phyloP scores from a whole-genome alignment of 169 alveolate genomes.

The Plasmodium fragile region DNA sequence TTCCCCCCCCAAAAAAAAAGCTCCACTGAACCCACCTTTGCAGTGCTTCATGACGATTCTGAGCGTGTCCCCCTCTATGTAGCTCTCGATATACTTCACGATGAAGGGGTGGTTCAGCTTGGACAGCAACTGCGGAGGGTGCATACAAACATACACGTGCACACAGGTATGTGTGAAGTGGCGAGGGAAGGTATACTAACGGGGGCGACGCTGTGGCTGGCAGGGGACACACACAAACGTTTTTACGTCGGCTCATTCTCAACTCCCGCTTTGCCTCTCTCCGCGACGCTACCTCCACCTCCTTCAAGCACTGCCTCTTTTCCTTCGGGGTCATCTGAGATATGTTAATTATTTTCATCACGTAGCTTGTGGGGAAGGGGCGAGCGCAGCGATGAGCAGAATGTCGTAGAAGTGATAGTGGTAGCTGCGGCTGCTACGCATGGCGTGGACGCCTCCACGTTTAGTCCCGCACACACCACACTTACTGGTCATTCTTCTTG shows the following conservation, averaged over 20 bases:
- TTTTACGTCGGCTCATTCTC: not conserved
- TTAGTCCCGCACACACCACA: not conserved
- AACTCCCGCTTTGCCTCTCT: slow-evolving; percentile 1
- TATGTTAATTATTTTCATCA: slow-evolving; percentile 81
- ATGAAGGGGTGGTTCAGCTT: slow-evolving; percentile 88
- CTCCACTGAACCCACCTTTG: slow-evolving; percentile 85
- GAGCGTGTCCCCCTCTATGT: slow-evolving; percentile 89
- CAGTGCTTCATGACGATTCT: slow-evolving; percentile 93
- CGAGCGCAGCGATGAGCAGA: not conserved
- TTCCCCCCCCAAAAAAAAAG: not conserved
- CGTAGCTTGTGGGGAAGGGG: slow-evolving; percentile 74
- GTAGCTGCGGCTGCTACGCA: not conserved
- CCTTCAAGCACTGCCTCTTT: slow-evolving; percentile 82
- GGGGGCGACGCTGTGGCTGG: not conserved
- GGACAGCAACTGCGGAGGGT: slow-evolving; percentile 76
- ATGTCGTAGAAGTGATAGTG: not conserved
- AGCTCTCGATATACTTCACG: slow-evolving; percentile 91
- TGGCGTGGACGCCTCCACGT: not conserved
- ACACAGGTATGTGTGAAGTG: not conserved
- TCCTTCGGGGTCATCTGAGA: slow-evolving; percentile 81
- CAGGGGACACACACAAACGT: not conserved
- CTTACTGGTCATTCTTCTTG: slow-evolving; percentile 78
- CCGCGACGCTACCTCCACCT: slow-evolving; percentile 79
- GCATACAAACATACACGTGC: not conserved
- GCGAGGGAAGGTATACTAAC: not conserved